Conservation (phyloP, 345 rosid species). For the Jatropha curcas region DNA sequence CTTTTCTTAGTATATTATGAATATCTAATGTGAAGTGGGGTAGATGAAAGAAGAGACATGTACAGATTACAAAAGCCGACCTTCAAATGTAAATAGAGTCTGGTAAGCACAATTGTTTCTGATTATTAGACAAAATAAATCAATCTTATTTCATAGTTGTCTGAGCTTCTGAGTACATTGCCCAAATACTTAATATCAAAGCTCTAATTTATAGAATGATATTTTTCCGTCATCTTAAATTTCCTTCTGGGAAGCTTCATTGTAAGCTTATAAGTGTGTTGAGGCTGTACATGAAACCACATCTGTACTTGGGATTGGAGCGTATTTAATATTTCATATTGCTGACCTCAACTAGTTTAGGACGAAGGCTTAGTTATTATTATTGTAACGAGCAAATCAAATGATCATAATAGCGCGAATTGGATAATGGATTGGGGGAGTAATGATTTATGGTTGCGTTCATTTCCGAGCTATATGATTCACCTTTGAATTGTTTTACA, state of each 20-base stretch:
- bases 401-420: not conserved
- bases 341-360: too few relatives aligned
- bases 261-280: not conserved
- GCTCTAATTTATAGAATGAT: not conserved
- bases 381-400: too few relatives aligned
- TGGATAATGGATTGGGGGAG: not conserved
- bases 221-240: not conserved
- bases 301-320: not conserved
- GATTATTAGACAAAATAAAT: conserved; percentile 26
- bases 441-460: not conserved
- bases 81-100: conserved; percentile 59
- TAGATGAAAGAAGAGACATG: conserved; percentile 30
- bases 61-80: conserved; percentile 51
- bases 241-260: not conserved
- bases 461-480: not conserved
- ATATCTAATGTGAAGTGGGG: conserved; percentile 61
- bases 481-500: not conserved
- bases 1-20: conserved; percentile 83
- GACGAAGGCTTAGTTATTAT: too few relatives aligned
- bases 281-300: not conserved
- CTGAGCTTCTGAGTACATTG: not conserved
- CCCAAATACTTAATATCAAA: not conserved
- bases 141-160: conserved; percentile 21
- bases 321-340: too few relatives aligned
- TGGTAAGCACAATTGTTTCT: conserved; percentile 32